Evolutionary conservation across 2,329 filamentous ascomycete genomes (phyloP).

Genomic region (Aphanocladium album): DNA sequence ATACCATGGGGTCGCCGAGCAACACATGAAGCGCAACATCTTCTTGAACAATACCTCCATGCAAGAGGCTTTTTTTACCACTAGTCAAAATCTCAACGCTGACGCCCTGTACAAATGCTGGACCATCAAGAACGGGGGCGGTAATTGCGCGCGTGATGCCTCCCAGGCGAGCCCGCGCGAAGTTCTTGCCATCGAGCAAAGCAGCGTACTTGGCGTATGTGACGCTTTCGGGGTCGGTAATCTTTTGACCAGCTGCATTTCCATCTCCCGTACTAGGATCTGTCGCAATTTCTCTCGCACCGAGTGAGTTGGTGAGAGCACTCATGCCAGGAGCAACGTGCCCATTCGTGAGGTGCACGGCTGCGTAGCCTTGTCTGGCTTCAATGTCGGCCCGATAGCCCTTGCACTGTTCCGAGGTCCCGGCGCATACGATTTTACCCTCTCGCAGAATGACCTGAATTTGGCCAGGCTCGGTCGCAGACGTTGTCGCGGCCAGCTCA

Average conservation of each 20-base stretch:
- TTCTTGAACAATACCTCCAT: conserved; percentile 37
- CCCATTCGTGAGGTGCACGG: conserved; percentile 38
- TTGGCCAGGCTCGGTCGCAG: neutral
- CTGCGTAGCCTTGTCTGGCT: conserved; percentile 26
- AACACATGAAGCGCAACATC: conserved; percentile 39
- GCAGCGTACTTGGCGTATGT: conserved; percentile 37
- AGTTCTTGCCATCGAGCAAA: conserved; percentile 35
- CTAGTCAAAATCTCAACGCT: conserved; percentile 36
- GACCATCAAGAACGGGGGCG: conserved; percentile 25
- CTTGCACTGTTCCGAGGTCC: neutral
- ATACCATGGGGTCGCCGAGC: conserved; percentile 31
- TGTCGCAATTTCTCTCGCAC: conserved; percentile 44
- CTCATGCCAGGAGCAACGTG: conserved; percentile 45
- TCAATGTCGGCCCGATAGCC: conserved; percentile 14
- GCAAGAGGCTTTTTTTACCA: conserved; percentile 30
- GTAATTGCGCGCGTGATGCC: conserved; percentile 41
- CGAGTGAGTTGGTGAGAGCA: conserved; percentile 42
- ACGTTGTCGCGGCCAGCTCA: neutral
- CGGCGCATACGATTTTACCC: neutral
- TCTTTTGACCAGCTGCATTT: conserved; percentile 22
- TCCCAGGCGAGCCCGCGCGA: conserved; percentile 36
- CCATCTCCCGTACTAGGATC: conserved; percentile 45
- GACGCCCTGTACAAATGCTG: conserved; percentile 34
- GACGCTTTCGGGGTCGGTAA: conserved; percentile 26
- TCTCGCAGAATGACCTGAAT: neutral